These are phyloP conservation scores for Trichoderma cornu-damae DNA, from an alignment of 2,329 filamentous ascomycete species.

Conservation along the genomic window DNA sequence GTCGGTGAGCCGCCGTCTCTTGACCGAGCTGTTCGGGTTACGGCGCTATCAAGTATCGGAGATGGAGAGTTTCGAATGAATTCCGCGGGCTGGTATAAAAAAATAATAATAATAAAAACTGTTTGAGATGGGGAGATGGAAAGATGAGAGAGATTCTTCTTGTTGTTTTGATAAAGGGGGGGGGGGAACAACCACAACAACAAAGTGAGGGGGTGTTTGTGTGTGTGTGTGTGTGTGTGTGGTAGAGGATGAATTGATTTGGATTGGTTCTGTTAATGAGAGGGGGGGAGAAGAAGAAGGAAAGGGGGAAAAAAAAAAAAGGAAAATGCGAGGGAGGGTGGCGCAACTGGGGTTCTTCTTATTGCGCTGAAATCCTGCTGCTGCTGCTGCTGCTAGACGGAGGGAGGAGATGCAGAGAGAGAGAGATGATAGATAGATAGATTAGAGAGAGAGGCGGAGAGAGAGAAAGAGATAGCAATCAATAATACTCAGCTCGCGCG, in stretches of 20 bases:
- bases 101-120: neutral
- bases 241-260: neutral
- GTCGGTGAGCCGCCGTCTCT: conserved; percentile 12
- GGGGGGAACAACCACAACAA: neutral
- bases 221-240: no score
- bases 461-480: no score
- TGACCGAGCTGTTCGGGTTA: conserved; percentile 4
- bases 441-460: no score
- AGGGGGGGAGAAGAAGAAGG: neutral
- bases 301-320: neutral
- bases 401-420: neutral
- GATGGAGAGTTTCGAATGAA: neutral
- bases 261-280: neutral
- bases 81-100: neutral
- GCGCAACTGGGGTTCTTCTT: conserved; percentile 16
- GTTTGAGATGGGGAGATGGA: no score
- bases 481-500: neutral
- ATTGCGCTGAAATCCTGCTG: conserved; percentile 8
- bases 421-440: conserved; percentile 7
- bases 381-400: neutral
- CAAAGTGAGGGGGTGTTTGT: neutral
- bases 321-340: conserved; percentile 12
- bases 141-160: neutral
- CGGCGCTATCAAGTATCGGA: neutral
- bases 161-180: no score